These are phyloP conservation scores for Aspergillus fructus DNA, from an alignment of 2,329 filamentous ascomycete genomes.

Conservation along the genomic window DNA sequence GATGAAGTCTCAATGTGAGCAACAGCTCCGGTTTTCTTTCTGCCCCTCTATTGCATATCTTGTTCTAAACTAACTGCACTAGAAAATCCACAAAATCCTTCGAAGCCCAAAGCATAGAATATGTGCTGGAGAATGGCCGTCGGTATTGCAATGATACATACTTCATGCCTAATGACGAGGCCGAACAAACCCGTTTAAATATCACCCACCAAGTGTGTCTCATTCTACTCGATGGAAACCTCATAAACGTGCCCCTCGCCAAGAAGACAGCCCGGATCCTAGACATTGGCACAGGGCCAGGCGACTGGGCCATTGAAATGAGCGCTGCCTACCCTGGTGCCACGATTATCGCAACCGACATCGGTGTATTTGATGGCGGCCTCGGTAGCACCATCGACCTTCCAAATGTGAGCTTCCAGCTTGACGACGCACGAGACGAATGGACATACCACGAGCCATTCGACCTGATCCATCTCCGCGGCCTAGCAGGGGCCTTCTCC, in stretches of 20 bases:
- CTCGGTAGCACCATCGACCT: conserved; percentile 30
- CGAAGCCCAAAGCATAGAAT: conserved; percentile 47
- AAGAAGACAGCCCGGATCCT: conserved; percentile 31
- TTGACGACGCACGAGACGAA: conserved; percentile 49
- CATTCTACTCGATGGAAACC: conserved; percentile 36
- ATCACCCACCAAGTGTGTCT: conserved; percentile 65
- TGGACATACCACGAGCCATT: conserved; percentile 52
- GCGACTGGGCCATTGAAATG: conserved; percentile 52
- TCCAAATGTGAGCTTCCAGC: conserved; percentile 48
- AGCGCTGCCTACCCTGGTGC: conserved; percentile 44
- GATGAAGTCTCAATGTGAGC: conserved; percentile 28
- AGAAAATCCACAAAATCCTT: conserved; percentile 40
- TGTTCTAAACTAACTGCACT: conserved; percentile 7
- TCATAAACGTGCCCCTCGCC: conserved; percentile 33
- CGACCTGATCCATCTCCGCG: conserved; percentile 51
- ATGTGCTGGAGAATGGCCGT: conserved; percentile 60
- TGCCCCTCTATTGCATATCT: background rate
- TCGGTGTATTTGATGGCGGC: conserved; percentile 44
- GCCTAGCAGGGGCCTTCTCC: conserved; percentile 48
- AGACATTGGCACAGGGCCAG: conserved; percentile 50
- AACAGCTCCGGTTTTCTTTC: background rate
- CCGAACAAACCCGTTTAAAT: conserved; percentile 62
- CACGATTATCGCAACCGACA: conserved; percentile 49
- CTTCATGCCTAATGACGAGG: conserved; percentile 66
- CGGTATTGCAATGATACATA: conserved; percentile 62